phyloP scores from a whole-genome alignment of 768 basidiomycete species.

The Gymnopilus dilepis region DNA sequence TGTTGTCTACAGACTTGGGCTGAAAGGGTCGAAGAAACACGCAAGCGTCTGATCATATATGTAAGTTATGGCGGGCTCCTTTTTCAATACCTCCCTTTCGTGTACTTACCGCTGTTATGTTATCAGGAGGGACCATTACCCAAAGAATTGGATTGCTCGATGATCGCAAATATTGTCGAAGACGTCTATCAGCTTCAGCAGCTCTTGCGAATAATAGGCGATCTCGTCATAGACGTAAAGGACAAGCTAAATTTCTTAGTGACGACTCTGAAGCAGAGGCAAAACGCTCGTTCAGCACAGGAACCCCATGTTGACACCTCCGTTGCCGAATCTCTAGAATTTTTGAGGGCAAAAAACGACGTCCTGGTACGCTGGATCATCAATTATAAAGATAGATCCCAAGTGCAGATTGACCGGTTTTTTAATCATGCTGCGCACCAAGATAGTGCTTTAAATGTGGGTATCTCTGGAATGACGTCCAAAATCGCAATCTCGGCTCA shows the following conservation, averaged over 20 bases:
- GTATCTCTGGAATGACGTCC: conserved; percentile 14
- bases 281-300: background rate
- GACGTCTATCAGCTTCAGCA: conserved; percentile 1
- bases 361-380: conserved; percentile 2
- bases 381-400: background rate
- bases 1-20: background rate
- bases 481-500: conserved; percentile 10
- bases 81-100: background rate
- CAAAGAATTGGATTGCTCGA: background rate
- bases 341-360: background rate
- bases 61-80: no score
- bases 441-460: conserved; percentile 6
- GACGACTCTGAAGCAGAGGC: background rate
- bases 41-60: background rate
- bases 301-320: background rate
- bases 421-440: conserved; percentile 10
- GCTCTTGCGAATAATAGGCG: conserved; percentile 2
- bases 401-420: conserved; percentile 7
- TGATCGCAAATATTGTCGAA: background rate
- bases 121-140: conserved; percentile 1
- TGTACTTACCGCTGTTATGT: background rate
- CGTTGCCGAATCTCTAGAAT: conserved; percentile 1
- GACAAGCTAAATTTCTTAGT: background rate
- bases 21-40: background rate
- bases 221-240: background rate